Evolutionary conservation across 202 grass and related monocot species (phyloP), one percentile per base, ranked within the genome.

Genomic region (Carex arenaria): DNA sequence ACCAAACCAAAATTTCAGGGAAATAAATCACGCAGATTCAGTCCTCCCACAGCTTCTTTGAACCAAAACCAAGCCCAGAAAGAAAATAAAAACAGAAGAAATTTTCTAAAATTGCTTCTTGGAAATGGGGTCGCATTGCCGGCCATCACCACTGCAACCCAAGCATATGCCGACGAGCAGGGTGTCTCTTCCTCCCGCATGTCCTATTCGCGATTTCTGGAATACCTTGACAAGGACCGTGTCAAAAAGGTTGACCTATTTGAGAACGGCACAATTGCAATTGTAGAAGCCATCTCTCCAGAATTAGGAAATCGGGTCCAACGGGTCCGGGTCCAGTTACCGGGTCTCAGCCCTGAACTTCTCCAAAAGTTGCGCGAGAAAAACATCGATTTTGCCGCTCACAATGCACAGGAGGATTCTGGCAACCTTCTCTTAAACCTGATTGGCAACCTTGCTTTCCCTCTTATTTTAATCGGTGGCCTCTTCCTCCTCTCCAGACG

Each of bases 181-280:
- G 93, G 93, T 0, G 89, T 93, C 0, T 98, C 96, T 42, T 95
- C 96, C 20, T 98, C 96, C 3, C 89, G 96, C 90, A 98, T 98
- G 96, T 98, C 96, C 5, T 98, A 98, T 81, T 98, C 96, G 0
- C 91, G 96, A 82, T 98, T 98, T 88, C 85, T 98, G 0, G 96
- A 98, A 84, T 98, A 98, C 72, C 86, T 98, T 31, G 96, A 98
- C 91, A 95, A 98, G 88, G 96, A 92, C 57, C 93, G 96, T 40
- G 96, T 98, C 85, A 98, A 87, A 72, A 95, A 85, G 88, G 96
- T 98, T 5, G 96, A 98, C 73, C 78, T 98, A 80, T 98, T 95
- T 43, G 96, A 98, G 86, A 98, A 95, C 5, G 96, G 96, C 32
- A 98, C 96, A 0, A 95, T 98, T 56, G 96, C 96, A 32, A 98